These are phyloP conservation scores for Fusarium sp. DNA, from an alignment of 2,329 filamentous ascomycete genomes.

Conservation along the genomic window DNA sequence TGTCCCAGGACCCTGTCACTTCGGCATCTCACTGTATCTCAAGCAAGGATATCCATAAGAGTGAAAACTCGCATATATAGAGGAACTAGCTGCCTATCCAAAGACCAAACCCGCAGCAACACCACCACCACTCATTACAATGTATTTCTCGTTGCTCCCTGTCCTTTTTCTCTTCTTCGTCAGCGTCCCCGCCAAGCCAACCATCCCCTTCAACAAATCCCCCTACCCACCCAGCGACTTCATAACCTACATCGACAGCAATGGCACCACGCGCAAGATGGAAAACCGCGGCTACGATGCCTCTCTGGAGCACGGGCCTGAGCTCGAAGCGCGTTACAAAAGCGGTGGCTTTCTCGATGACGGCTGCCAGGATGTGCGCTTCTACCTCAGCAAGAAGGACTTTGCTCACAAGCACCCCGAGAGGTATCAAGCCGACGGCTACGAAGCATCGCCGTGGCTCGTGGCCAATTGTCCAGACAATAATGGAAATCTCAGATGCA, in stretches of 20 bases:
- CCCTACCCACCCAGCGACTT: not conserved
- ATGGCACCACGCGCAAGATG: not conserved
- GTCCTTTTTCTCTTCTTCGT: conserved; percentile 1
- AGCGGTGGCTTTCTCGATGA: conserved; percentile 20
- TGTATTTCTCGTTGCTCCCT: conserved; percentile 1
- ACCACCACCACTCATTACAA: conserved; percentile 4
- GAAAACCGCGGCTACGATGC: not conserved
- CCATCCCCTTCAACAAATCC: not conserved
- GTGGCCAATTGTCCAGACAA: conserved; percentile 23
- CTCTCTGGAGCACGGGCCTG: not conserved
- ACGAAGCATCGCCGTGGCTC: conserved; percentile 17
- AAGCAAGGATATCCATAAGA: not conserved
- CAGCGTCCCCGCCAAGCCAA: not conserved
- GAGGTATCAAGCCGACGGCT: conserved; percentile 5
- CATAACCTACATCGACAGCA: not conserved
- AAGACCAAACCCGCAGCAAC: not conserved
- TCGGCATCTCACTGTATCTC: not conserved
- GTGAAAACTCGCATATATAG: not conserved
- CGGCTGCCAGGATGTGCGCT: conserved; percentile 26
- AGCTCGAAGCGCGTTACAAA: conserved; percentile 1
- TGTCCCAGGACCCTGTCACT: no score
- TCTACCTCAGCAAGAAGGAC: conserved; percentile 20
- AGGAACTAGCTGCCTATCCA: not conserved
- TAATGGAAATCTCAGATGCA: conserved; percentile 23
- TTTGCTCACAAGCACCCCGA: conserved; percentile 1